A percentile compares a stretch with the other conserved stretches of the same genome.
Evolutionary conservation across 352 stramenopile genomes (phyloP).

Genomic region (Phytophthora tubulina): DNA sequence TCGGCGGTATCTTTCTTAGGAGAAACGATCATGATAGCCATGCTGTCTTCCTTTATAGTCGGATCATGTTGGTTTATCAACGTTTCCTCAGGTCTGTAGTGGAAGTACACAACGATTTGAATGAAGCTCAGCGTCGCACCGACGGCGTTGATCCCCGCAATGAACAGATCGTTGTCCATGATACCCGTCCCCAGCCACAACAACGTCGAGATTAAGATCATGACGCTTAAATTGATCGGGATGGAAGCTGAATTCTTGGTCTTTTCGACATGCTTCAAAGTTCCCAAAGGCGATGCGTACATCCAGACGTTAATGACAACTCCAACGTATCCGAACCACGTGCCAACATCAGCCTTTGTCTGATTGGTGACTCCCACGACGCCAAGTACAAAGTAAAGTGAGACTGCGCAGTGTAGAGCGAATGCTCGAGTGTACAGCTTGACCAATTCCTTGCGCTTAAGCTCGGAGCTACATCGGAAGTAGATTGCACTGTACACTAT

Average conservation of each 20-base stretch:
- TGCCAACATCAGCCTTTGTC: too few relatives aligned
- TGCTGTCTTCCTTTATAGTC: not conserved
- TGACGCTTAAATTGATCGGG: conserved; percentile 53
- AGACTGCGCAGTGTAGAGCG: too few relatives aligned
- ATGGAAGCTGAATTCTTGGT: conserved; percentile 54
- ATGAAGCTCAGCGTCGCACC: conserved; percentile 43
- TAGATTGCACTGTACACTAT: too few relatives aligned
- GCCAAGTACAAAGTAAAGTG: too few relatives aligned
- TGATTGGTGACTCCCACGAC: too few relatives aligned
- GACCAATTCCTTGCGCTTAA: too few relatives aligned
- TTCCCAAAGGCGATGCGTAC: too few relatives aligned
- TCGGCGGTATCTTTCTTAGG: not conserved
- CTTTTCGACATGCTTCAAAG: too few relatives aligned
- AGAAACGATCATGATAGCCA: not conserved
- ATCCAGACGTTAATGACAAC: too few relatives aligned
- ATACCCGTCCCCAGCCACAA: conserved; percentile 57
- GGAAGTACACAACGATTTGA: conserved; percentile 57
- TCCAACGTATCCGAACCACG: too few relatives aligned
- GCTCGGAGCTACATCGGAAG: too few relatives aligned
- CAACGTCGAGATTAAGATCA: conserved; percentile 47
- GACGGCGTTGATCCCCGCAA: conserved; percentile 48
- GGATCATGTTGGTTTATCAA: not conserved
- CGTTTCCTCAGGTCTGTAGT: conserved; percentile 37
- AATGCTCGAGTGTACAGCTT: too few relatives aligned
- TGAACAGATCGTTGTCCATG: conserved; percentile 46